Evolutionary conservation across 2,329 filamentous ascomycete species (phyloP).

Genomic region (Penicillium sclerotiorum): DNA sequence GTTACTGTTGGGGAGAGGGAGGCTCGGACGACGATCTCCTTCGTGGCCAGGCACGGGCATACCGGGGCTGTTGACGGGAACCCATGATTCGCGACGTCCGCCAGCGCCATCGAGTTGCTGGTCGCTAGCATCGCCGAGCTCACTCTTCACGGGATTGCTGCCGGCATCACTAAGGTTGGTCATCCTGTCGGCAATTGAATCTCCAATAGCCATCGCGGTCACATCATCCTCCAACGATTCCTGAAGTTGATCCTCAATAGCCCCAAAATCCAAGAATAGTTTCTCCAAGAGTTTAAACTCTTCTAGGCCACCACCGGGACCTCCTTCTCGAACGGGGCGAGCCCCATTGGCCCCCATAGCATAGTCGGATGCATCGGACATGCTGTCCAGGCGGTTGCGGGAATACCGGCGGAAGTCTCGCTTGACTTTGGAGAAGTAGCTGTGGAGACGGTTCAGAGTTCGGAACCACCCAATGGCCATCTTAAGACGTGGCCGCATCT

Average conservation of each 20-base stretch:
- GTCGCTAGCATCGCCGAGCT: constrained; percentile 37
- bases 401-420: constrained; percentile 40
- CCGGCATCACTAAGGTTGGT: constrained; percentile 42
- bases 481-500: constrained; percentile 43
- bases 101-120: constrained; percentile 32
- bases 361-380: constrained; percentile 32
- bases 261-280: constrained; percentile 43
- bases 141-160: constrained; percentile 46
- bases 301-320: constrained; percentile 36
- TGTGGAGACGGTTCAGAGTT: constrained; percentile 46
- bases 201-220: constrained; percentile 21
- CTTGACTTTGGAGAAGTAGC: constrained; percentile 44
- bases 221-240: constrained; percentile 40
- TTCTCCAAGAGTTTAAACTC: constrained; percentile 47
- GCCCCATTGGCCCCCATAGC: constrained; percentile 31
- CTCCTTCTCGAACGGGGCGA: constrained; percentile 36
- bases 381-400: constrained; percentile 33
- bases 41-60: constrained; percentile 35
- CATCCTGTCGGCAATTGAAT: constrained; percentile 32
- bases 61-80: constrained; percentile 42
- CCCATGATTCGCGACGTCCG: constrained; percentile 45
- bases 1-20: constrained; percentile 38
- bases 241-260: constrained; percentile 41
- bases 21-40: constrained; percentile 41
- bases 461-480: constrained; percentile 49